Evolutionary conservation across 176 grass and related monocot genomes (phyloP).

Genomic region (Zea luxurians): DNA sequence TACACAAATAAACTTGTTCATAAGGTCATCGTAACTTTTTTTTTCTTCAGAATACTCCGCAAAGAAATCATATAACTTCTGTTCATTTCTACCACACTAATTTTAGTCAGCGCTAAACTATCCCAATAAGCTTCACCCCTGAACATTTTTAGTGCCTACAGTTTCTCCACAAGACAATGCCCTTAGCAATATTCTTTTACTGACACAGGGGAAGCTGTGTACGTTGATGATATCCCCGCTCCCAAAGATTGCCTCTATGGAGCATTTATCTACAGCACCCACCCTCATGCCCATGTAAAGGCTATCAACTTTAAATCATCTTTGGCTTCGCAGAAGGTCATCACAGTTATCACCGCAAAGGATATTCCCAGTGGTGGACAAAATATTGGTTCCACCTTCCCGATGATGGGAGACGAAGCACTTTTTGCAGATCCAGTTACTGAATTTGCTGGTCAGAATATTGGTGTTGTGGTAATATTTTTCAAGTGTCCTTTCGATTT

Average conservation of each 20-base stretch:
- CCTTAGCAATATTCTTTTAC: slow-evolving; percentile 25
- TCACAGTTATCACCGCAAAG: slow-evolving; percentile 55
- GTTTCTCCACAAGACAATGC: neutral
- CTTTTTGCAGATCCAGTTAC: slow-evolving; percentile 62
- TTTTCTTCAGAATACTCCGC: neutral
- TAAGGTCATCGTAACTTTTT: neutral
- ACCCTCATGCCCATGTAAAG: slow-evolving; percentile 63
- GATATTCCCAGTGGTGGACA: slow-evolving; percentile 70
- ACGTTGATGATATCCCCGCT: slow-evolving; percentile 83
- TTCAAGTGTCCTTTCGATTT: slow-evolving; percentile 11
- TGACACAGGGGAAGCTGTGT: slow-evolving; percentile 76
- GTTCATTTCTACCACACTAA: neutral
- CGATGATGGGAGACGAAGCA: slow-evolving; percentile 53
- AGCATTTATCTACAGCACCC: slow-evolving; percentile 84
- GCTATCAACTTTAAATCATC: slow-evolving; percentile 51
- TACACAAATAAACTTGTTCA: neutral
- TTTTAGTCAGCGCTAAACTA: neutral
- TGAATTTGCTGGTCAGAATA: slow-evolving; percentile 76
- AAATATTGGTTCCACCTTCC: slow-evolving; percentile 53
- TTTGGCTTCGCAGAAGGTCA: slow-evolving; percentile 64
- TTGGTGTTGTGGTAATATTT: slow-evolving; percentile 73
- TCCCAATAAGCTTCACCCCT: neutral
- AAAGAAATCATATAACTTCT: neutral
- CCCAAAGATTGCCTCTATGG: slow-evolving; percentile 82
- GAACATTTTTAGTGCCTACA: neutral